Base-by-base conservation (phyloP, 2,329 filamentous ascomycete genomes). In the Magnaporthiopsis incrustans region DNA sequence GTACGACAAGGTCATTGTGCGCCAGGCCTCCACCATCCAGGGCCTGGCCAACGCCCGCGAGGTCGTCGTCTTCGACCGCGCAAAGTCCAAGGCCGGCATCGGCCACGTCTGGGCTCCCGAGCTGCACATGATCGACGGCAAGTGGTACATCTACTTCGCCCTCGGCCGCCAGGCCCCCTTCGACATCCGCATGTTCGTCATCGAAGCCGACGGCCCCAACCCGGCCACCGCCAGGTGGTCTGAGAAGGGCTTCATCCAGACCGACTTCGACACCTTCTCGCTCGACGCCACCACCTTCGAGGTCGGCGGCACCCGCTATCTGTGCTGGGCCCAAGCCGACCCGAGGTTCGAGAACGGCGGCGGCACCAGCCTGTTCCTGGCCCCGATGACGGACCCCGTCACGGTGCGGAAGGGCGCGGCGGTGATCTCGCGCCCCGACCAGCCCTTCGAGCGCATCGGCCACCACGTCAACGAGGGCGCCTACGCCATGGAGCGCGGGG, bases 81-180 rank as follows among this genome's bases (percentile, higher is more conserved):
- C 32, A 25, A 65, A 67, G 27, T 67, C 67, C 10, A 62, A 57
- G 14, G 26, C 63, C 14, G 65, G 66, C 4, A 38, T 53, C 32
- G 30, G 64, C 22, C 66, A 66, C 64, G 67, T 64, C 60, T 70
- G 68, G 68, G 68, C 67, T 10, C 68, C 68, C 15, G 68, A 69
- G 61, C 64, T 70, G 26, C 65, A 65, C 53, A 44, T 26, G n/a
- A 53, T 69, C 53, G 64, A 67, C 8, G 67, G 64, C 57, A 56
- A 65, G 35, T 70, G 67, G 68, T 68, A 69, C 58, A 57, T 67
- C 60, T 69, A 69, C 62, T 59, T 80, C 75, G 69, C 79, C 73
- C 3, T 72, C 1, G 71, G 71, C 14, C 67, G 68, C 4, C 63
- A 71, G 72, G 62, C 69, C 10, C 27, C 61, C 44, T 62, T 62